Percentiles rank a stretch among this genome's conserved stretches.
Conservation (phyloP, 306 rosid genomes). For the Cicer judaicum region DNA sequence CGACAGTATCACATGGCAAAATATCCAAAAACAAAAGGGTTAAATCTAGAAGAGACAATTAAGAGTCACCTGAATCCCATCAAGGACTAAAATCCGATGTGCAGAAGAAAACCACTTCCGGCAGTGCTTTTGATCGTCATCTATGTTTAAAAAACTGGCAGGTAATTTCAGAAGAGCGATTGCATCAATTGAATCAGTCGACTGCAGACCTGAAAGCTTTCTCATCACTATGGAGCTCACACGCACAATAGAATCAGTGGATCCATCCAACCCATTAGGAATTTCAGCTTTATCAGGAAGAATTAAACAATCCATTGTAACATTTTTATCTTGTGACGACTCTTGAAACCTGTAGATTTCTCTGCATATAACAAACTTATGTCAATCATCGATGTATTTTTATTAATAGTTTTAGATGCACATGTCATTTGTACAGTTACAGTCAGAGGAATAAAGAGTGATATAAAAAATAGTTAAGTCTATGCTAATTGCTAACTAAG, state of each 20-base stretch:
- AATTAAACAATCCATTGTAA: conserved; percentile 70
- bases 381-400: conserved; percentile 33
- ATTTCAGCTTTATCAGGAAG: conserved; percentile 68
- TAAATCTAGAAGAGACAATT: conserved; percentile 27
- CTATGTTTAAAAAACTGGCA: conserved; percentile 57
- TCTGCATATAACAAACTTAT: conserved; percentile 55
- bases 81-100: conserved; percentile 84
- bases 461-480: not conserved
- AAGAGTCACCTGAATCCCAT: conserved; percentile 78
- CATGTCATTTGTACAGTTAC: conserved; percentile 7
- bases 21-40: not conserved
- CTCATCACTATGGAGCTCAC: conserved; percentile 76
- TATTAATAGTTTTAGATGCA: conserved; percentile 3
- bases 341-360: conserved; percentile 78
- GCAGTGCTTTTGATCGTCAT: conserved; percentile 49
- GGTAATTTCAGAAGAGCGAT: conserved; percentile 82
- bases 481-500: not conserved
- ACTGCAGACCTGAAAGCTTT: conserved; percentile 78
- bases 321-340: conserved; percentile 55
- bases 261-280: conserved; percentile 62
- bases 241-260: conserved; percentile 57
- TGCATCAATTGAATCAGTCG: conserved; percentile 78
- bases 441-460: not conserved
- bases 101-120: conserved; percentile 62
- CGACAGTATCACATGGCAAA: conserved; percentile 27